These are phyloP conservation scores for Phytophthora citricola DNA, from an alignment of 352 stramenopile genomes.

Conservation along the genomic window DNA sequence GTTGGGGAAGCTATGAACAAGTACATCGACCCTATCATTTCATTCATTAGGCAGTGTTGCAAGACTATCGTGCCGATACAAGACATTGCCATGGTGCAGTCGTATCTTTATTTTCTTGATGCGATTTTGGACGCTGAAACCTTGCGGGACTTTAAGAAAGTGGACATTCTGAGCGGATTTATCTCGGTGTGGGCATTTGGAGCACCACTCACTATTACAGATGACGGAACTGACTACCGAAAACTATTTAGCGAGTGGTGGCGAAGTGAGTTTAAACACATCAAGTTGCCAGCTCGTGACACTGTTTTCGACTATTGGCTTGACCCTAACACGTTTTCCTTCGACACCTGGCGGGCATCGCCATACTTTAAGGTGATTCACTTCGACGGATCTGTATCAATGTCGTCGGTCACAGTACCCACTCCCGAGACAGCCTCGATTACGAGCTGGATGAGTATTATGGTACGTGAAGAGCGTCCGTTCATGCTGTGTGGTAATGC, in stretches of 20 bases:
- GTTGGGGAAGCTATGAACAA: slow-evolving; percentile 76
- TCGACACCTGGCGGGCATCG: slow-evolving; percentile 95
- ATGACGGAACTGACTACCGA: slow-evolving; percentile 94
- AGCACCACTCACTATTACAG: slow-evolving; percentile 81
- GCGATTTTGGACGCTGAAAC: slow-evolving; percentile 78
- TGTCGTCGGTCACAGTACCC: slow-evolving; percentile 91
- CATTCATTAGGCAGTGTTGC: slow-evolving; percentile 89
- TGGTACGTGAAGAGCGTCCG: slow-evolving; percentile 92
- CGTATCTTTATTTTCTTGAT: slow-evolving; percentile 93
- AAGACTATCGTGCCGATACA: slow-evolving; percentile 91
- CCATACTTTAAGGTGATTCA: slow-evolving; percentile 90
- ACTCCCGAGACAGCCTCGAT: slow-evolving; percentile 94
- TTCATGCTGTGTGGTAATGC: slow-evolving; percentile 95
- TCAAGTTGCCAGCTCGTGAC: slow-evolving; percentile 94
- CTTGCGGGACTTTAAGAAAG: slow-evolving; percentile 63
- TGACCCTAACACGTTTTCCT: slow-evolving; percentile 87
- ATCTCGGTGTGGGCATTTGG: slow-evolving; percentile 95
- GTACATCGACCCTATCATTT: slow-evolving; percentile 88
- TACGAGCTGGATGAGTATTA: slow-evolving; percentile 94
- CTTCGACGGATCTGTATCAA: slow-evolving; percentile 76
- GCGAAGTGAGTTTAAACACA: slow-evolving; percentile 92
- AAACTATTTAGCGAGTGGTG: slow-evolving; percentile 96
- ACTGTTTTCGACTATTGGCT: slow-evolving; percentile 98
- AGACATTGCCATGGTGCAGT: slow-evolving; percentile 92
- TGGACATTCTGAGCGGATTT: slow-evolving; percentile 92